A percentile compares a stretch with the other conserved stretches of the same genome.
phyloP scores from a whole-genome alignment of 495 filamentous ascomycete genomes.

The Trichocladium antarcticum region DNA sequence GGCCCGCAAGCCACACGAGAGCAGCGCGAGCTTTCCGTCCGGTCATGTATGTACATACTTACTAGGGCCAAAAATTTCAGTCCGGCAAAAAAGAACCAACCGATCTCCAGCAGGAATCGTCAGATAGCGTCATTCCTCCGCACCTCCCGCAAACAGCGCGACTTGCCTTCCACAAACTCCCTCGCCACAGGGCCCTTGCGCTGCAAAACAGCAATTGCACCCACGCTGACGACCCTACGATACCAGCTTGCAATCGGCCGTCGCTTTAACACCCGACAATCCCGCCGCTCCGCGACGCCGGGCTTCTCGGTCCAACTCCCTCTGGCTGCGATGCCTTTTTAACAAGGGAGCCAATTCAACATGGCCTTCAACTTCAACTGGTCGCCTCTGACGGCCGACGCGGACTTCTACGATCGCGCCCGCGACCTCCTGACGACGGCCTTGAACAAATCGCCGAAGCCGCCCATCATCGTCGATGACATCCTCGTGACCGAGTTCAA shows the following conservation, averaged over 20 bases:
- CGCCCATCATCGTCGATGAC: constrained; percentile 98
- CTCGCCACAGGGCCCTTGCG: constrained; percentile 3
- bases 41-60: no score
- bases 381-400: constrained; percentile 94
- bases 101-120: background rate
- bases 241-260: background rate
- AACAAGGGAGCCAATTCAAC: constrained; percentile 32
- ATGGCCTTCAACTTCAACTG: constrained; percentile 99
- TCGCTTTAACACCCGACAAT: background rate
- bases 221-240: background rate
- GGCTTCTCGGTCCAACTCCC: constrained; percentile 13
- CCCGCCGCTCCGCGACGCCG: constrained; percentile 6
- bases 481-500: constrained; percentile 98
- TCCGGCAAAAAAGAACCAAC: constrained; percentile 7
- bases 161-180: background rate
- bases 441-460: constrained; percentile 95
- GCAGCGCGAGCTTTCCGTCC: no score
- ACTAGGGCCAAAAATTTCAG: constrained; percentile 18
- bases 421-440: constrained; percentile 90
- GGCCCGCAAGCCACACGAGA: background rate
- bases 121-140: constrained; percentile 20
- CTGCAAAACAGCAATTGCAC: background rate
- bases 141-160: constrained; percentile 5
- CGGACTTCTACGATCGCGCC: constrained; percentile 77
- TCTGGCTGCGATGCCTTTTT: constrained; percentile 24